Base-by-base conservation (phyloP, 768 basidiomycete genomes). In the Suillus decipiens region DNA sequence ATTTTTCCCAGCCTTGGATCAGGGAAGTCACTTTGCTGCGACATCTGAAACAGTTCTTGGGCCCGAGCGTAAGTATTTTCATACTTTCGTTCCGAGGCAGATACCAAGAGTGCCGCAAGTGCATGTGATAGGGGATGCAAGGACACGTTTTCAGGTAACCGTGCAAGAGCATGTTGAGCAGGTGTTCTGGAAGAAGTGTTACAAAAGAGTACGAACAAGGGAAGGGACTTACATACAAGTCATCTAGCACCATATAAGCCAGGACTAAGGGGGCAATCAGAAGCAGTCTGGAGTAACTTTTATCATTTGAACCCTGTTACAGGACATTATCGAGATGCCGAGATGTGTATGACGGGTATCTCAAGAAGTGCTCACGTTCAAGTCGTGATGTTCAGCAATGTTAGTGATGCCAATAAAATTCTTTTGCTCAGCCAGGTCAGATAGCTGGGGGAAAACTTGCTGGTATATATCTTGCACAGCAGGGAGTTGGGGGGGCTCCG, bases 261-360 rank as follows among this genome's bases (percentile, higher is more conserved):
- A 92, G 80, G 24, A 89, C 84, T 37, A 91, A 75, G 15, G 89
- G 89, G 4, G 81, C 80, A 12, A 82, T 79, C 39, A 88, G 69
- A 41, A 89, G 75, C 22, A 91, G 68, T 50, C 84, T 81, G 39
- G 77, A 79, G 43, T 72, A 71, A 51, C 78, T 76, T 28, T 71
- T 77, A 41, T 82, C 80, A 64, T 72, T 76, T 43, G 74, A 70
- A 31, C 72, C 73, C 80, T 81, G 70, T 59, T 43, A 17, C 22
- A 41, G 60, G 54, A 31, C 37, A 58, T 59, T 48, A 61, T 53
- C 19, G 62, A 48, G 43, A 53, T 61, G 42, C 48, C 22, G 61
- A 28, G 33, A 61, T 14, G 47, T 33, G 50, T 12, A 45, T 42
- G 37, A 57, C 58, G 34, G 59, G 31, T 1, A 61, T 55, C 17